A percentile compares a stretch with the other conserved stretches of the same genome.
These are phyloP conservation scores for Metrosideros polymorpha DNA, from an alignment of 441 rosid species.

Conservation along the genomic window DNA sequence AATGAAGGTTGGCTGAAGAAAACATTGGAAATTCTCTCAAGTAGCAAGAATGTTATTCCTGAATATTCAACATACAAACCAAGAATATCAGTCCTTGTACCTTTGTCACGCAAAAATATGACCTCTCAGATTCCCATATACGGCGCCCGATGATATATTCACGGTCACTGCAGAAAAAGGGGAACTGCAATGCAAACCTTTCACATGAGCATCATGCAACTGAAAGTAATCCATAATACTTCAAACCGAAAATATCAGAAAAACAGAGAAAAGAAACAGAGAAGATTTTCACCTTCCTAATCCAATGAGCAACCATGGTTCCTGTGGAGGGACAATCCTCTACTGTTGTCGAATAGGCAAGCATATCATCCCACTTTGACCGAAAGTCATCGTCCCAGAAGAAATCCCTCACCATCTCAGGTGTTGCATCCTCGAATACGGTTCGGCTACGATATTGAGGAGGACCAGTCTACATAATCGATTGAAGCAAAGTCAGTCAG, in stretches of 20 bases:
- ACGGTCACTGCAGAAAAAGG: slow-evolving; percentile 75
- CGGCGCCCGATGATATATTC: slow-evolving; percentile 75
- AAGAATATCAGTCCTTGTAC: slow-evolving; percentile 19
- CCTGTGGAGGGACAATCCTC: slow-evolving; percentile 59
- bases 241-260: not conserved
- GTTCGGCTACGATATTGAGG: slow-evolving; percentile 60
- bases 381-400: slow-evolving; percentile 87
- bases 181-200: slow-evolving; percentile 42
- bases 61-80: not conserved
- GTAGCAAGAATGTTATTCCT: not conserved
- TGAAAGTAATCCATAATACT: not conserved
- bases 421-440: slow-evolving; percentile 52
- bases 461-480: slow-evolving; percentile 46
- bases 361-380: slow-evolving; percentile 85
- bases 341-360: slow-evolving; percentile 28
- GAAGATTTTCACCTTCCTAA: slow-evolving; percentile 44
- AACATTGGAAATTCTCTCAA: not conserved
- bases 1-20: too few species aligned
- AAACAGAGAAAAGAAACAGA: not conserved
- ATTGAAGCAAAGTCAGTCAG: not conserved
- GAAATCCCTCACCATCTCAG: slow-evolving; percentile 65
- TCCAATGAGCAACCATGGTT: slow-evolving; percentile 74
- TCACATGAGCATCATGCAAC: not conserved
- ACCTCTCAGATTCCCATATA: slow-evolving; percentile 51
- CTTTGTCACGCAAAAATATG: slow-evolving; percentile 76